Evolutionary conservation across 2,329 filamentous ascomycete genomes (phyloP), one percentile per base, ranked within the genome.

Genomic region (Cytospora mali): DNA sequence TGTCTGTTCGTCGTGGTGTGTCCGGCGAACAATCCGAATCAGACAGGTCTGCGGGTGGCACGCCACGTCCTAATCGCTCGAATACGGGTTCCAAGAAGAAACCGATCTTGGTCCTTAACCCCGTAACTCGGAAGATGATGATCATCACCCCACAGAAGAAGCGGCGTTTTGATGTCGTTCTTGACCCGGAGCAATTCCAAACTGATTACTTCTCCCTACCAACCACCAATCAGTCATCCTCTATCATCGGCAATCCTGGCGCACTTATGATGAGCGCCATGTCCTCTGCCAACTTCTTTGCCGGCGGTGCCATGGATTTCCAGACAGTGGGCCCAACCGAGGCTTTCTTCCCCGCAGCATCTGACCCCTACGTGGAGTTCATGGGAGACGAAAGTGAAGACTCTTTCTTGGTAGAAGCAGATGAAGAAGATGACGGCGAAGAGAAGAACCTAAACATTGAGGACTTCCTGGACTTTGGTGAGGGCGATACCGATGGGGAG

Each of bases 191-290:
- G 71, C 79, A 82, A 55, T 84, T 84, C 70, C 79, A 84, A 61
- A 71, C 83, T 60, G 74, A 80, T 21, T 81, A 79, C 70, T 70
- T 77, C 66, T 58, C 71, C 4, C 51, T 61, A n/a, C 70, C 74
- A 55, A 71, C 77, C 60, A 70, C 77, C 42, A 31, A 70, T 18
- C 74, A 80, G 59, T 71, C 78, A 4, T 80, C 80, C 0, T 86
- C 88, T 18, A 85, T 90, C 70, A 76, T 89, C 65, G 86, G 81
- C 71, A 88, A 89, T 64, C 85, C 87, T 21, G 87, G 88, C 61
- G 90, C 92, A 64, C 82, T 93, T 67, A 93, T 93, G 90, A 87
- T 93, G 77, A 88, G 88, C 55, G 88, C 88, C 68, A 87, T 92
- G 76, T 82, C 87, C 60, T 83, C 82, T 1, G 79, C 79, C 61